Conservation (phyloP, 768 basidiomycete genomes). For the Hygrophorus pudorinus region DNA sequence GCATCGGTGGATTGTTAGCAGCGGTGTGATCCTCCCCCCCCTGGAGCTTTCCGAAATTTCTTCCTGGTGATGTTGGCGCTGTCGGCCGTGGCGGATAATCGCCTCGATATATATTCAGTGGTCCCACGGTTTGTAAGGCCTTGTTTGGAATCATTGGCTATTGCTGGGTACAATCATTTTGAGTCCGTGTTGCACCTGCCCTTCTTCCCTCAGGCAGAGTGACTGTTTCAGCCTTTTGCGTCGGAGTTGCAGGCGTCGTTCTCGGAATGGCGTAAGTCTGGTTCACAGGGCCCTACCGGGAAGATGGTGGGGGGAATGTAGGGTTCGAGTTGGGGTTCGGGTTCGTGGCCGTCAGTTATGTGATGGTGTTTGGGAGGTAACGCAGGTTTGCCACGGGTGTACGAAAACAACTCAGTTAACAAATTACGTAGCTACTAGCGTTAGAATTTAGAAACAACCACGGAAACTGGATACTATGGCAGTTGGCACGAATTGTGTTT, state of each 20-base stretch:
- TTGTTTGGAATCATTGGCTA: neutral
- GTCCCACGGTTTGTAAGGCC: neutral
- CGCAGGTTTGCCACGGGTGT: too few relatives aligned
- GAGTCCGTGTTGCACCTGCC: neutral
- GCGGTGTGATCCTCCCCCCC: neutral
- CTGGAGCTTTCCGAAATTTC: neutral
- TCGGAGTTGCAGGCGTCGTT: neutral
- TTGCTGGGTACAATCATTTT: neutral
- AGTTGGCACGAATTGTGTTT: too few relatives aligned
- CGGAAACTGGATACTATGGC: too few relatives aligned
- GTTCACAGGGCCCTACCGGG: neutral
- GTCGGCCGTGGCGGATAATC: neutral
- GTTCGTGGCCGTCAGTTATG: neutral
- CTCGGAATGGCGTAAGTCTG: slow-evolving; percentile 2
- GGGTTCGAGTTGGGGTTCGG: too few relatives aligned
- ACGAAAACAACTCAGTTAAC: too few relatives aligned
- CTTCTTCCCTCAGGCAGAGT: neutral
- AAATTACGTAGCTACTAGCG: too few relatives aligned
- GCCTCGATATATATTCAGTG: neutral
- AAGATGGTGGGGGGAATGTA: neutral
- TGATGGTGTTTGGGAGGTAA: neutral
- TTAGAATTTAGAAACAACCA: too few relatives aligned
- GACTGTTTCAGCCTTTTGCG: neutral
- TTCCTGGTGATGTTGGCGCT: neutral
- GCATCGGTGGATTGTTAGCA: neutral